Base-by-base conservation (phyloP, 768 basidiomycete genomes). In the Mycena crocata region DNA sequence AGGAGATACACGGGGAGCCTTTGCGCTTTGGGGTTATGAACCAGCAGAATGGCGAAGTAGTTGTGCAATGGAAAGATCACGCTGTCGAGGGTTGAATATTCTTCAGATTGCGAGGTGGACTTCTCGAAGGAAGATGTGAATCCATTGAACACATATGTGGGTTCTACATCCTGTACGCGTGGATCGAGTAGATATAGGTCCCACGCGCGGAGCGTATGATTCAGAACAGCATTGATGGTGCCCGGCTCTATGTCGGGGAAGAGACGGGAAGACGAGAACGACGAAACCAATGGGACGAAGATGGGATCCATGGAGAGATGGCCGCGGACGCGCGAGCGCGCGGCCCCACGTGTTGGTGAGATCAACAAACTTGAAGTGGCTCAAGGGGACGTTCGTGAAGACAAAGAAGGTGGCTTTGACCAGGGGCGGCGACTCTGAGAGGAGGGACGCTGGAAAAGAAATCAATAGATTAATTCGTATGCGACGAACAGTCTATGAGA, bases 21-120 rank as follows among this genome's bases (percentile, higher is more conserved):
- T 7, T 31, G 40, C 10, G 26, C 40, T 1, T 45, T 34, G 30
- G 56, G 28, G 24, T 44, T 15, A 12, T 57, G 56, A 3, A 42
- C 56, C 40, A 42, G 19, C 2, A 57, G n/a, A 24, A 57, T 44
- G 42, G 56, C 42, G 42, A 57, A 57, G 42, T 45, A 57, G 7
- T 42, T 57, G 42, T 57, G 40, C 19, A 57, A 17, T 15, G 56
- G 56, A 8, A 57, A 12, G 14, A 45, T 31, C 17, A 56, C 17
- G 26, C 24, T 40, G 17, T 40, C 37, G 37, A 21, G 26, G 9
- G 39, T 42, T 5, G 54, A 31, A 56, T n/a, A 56, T 21, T 19
- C 26, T 26, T 39, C 2, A n/a, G 31, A 42, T 42, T 42, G 9
- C 12, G 37, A 2, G 24, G 54, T 40, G 1, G 54, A 42, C 13